These are phyloP conservation scores for Umbelopsis vinacea DNA, from an alignment of 192 early-diverging fungal species.

Conservation along the genomic window DNA sequence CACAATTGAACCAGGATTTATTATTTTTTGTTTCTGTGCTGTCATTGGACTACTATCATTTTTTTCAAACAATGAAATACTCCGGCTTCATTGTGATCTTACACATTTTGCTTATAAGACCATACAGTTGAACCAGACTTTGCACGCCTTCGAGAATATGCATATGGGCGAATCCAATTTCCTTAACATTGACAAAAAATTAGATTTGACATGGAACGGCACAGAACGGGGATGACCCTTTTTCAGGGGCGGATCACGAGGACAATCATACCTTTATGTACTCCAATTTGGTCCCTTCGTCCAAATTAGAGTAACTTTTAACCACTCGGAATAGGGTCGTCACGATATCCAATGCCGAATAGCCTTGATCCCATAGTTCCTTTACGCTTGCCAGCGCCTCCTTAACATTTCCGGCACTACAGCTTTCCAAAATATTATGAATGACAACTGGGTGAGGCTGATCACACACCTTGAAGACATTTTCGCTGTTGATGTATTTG, in stretches of 20 bases:
- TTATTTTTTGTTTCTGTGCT: too few species aligned
- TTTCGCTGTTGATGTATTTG: constrained; percentile 80
- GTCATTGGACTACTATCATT: too few species aligned
- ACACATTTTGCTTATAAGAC: constrained; percentile 74
- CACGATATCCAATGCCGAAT: constrained; percentile 89
- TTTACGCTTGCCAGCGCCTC: constrained; percentile 70
- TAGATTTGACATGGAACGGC: constrained; percentile 1
- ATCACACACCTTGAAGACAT: constrained; percentile 98
- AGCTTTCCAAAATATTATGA: constrained; percentile 73
- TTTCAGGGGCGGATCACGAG: neutral
- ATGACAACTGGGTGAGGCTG: constrained; percentile 91
- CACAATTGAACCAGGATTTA: neutral
- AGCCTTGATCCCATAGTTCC: constrained; percentile 84
- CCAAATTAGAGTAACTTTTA: constrained; percentile 74
- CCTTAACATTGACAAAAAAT: constrained; percentile 48
- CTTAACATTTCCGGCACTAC: constrained; percentile 69
- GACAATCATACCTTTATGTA: constrained; percentile 71
- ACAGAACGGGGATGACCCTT: constrained; percentile 71
- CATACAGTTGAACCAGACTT: constrained; percentile 84
- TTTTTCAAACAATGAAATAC: constrained; percentile 34
- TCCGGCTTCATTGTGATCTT: constrained; percentile 44
- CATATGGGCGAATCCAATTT: constrained; percentile 95
- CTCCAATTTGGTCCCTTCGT: constrained; percentile 82
- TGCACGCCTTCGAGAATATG: constrained; percentile 87
- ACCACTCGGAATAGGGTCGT: constrained; percentile 91